Conservation (phyloP, 23 red algal genomes). For the Gracilaria caudata region DNA sequence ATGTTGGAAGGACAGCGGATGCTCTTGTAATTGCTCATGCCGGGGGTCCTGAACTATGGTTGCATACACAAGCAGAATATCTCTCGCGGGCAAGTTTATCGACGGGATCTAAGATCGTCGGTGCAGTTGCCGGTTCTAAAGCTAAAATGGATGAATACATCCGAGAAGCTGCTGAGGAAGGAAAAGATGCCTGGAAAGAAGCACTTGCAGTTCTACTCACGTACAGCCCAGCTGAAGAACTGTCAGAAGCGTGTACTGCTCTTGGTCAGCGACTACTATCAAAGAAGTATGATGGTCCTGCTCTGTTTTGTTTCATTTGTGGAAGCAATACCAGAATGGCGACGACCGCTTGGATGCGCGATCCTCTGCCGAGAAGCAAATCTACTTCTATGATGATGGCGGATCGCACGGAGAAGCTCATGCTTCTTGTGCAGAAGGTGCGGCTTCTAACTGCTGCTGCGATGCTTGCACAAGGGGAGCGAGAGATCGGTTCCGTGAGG, state of each 20-base stretch:
- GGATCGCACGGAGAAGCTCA: conserved; percentile 35
- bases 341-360: conserved; percentile 55
- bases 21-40: conserved; percentile 83
- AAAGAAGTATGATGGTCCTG: conserved; percentile 33
- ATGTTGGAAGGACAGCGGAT: conserved; percentile 72
- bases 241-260: conserved; percentile 67
- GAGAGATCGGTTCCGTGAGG: conserved; percentile 65
- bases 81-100: conserved; percentile 49
- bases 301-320: conserved; percentile 73
- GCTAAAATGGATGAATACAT: conserved; percentile 76
- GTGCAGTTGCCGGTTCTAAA: conserved; percentile 51
- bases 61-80: conserved; percentile 60
- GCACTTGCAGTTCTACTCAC: conserved; percentile 75
- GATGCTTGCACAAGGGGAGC: conserved; percentile 54
- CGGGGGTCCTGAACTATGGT: conserved; percentile 76
- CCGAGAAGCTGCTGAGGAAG: conserved; percentile 34
- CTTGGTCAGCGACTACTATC: conserved; percentile 62
- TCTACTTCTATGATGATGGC: conserved; percentile 55
- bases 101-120: conserved; percentile 44
- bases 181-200: conserved; percentile 76
- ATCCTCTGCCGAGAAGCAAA: conserved; percentile 19
- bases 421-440: conserved; percentile 52
- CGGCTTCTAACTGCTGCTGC: conserved; percentile 59
- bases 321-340: conserved; percentile 72
- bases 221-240: conserved; percentile 56